Conservation (phyloP, 2,329 filamentous ascomycete species). For the Talaromyces sp. region DNA sequence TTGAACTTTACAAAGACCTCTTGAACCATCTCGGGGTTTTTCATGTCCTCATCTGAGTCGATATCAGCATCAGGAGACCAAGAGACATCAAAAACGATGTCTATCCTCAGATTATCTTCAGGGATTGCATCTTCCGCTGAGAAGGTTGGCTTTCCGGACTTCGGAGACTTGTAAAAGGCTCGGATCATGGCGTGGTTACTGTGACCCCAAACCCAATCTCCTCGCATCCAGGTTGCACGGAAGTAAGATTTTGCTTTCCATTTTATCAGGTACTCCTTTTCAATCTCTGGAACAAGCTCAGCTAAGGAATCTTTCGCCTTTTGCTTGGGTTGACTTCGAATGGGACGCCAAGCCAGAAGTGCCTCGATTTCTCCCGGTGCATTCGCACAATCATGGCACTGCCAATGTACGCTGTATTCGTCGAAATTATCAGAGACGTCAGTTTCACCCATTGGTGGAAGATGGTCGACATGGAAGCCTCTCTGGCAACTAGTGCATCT, state of each 20-base stretch:
- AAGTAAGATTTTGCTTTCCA: conserved; percentile 82
- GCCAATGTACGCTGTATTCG: conserved; percentile 75
- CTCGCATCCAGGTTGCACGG: conserved; percentile 83
- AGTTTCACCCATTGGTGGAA: conserved; percentile 55
- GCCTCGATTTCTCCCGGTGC: conserved; percentile 68
- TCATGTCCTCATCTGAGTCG: conserved; percentile 62
- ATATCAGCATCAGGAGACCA: conserved; percentile 62
- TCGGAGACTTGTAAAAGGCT: conserved; percentile 72
- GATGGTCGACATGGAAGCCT: conserved; percentile 81
- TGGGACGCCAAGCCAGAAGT: conserved; percentile 87
- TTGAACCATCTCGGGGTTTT: conserved; percentile 72
- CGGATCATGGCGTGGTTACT: conserved; percentile 66
- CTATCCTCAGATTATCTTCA: conserved; percentile 80
- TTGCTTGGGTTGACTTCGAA: conserved; percentile 54
- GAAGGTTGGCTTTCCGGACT: conserved; percentile 66
- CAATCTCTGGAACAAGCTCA: conserved; percentile 66
- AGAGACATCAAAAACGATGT: conserved; percentile 84
- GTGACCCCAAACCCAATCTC: conserved; percentile 82
- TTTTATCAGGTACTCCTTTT: conserved; percentile 91
- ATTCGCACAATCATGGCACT: conserved; percentile 75
- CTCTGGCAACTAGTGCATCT: conserved; percentile 77
- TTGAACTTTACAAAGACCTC: conserved; percentile 87
- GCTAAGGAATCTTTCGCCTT: conserved; percentile 36
- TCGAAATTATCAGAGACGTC: conserved; percentile 49
- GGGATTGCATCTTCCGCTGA: conserved; percentile 78